Base-by-base conservation (phyloP, 306 rosid genomes). In the Trichosanthes truncata region DNA sequence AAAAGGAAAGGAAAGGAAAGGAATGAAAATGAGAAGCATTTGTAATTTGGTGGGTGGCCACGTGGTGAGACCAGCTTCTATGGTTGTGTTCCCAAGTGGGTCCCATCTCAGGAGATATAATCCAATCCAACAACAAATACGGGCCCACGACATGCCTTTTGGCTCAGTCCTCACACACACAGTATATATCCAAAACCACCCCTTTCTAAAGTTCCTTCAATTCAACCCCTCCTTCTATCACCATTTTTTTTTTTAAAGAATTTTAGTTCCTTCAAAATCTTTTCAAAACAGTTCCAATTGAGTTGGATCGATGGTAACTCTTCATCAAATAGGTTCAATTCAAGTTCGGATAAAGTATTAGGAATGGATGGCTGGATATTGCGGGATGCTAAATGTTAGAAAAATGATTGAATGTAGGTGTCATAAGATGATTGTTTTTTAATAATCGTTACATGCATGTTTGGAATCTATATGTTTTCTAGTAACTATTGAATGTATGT, bases 61-160 rank as follows among this genome's bases (percentile, higher is more conserved):
- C 87, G 88, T 89, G 97, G 93, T 89, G 87, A 74, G 74, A 85
- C 85, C 79, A 80, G 77, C 80, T 86, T 85, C 78, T 86, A 78
- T 81, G 76, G 79, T 82, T 81, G 72, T 82, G 83, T 81, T 82
- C 89, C 91, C 59, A 1, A 6, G 80, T 82, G 82, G 97, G 89
- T 35, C 87, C 88, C 87, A 35, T 76, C 35, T 87, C 87, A 84
- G 90, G 82, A 59, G 82, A 86, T 85, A 65, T 82, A 84, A 84
- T 85, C 89, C 85, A 84, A 84, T 85, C 88, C 84, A 85, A 87
- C 84, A 82, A 84, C 73, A 79, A 79, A 78, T 25, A 71, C 53
- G 92, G 89, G 35, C 75, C 88, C 85, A 86, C 77, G 29, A 10
- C 80, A 53, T 76, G 80, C 67, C 55, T 61, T 61, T 61, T 29